Conservation (phyloP, 331 rosid species). For the Quercus lobata region DNA sequence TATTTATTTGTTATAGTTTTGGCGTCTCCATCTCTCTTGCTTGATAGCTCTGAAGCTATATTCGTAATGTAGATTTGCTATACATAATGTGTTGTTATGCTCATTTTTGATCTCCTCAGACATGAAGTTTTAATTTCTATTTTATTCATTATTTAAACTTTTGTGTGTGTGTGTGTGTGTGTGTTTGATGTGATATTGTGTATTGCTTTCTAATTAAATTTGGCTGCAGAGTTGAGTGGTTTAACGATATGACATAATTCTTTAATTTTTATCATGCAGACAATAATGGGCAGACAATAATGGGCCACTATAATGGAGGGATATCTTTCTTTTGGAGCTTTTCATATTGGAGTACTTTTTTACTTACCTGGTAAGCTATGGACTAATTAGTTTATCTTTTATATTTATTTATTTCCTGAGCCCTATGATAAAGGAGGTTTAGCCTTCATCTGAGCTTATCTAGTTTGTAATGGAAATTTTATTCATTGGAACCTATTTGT, state of each 20-base stretch:
- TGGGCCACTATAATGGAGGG: conserved; percentile 49
- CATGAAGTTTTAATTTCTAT: neutral
- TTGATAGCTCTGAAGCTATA: neutral
- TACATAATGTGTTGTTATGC: neutral
- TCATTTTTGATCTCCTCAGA: neutral
- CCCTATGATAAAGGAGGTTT: neutral
- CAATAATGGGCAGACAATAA: conserved; percentile 61
- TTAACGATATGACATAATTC: neutral
- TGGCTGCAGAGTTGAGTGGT: neutral
- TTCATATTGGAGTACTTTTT: conserved; percentile 95
- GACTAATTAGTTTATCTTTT: neutral
- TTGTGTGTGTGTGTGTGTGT: neutral
- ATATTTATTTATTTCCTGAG: neutral
- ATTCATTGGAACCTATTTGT: neutral
- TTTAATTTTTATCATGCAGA: conserved; percentile 32
- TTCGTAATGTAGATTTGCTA: neutral
- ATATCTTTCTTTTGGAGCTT: conserved; percentile 97
- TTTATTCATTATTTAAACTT: neutral
- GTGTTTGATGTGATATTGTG: neutral
- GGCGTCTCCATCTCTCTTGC: neutral
- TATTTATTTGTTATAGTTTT: too few species aligned
- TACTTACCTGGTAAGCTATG: conserved; percentile 73
- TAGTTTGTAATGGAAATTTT: neutral
- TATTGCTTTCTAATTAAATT: too few species aligned
- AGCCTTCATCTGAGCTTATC: neutral